Base-by-base conservation (phyloP, 352 stramenopile species). In the Pythium folliculosum region DNA sequence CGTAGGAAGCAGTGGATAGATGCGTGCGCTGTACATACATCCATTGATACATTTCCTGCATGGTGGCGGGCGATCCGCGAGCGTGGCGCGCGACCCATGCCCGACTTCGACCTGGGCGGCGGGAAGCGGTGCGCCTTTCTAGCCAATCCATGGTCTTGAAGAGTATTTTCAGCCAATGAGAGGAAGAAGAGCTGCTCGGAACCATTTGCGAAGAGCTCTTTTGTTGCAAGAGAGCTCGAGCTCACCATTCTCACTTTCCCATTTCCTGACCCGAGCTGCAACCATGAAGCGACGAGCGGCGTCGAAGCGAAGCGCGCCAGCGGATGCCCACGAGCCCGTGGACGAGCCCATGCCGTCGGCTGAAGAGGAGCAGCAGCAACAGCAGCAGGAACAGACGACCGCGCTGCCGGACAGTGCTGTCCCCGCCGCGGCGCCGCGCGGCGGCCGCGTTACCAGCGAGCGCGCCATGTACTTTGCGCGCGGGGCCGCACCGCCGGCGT, bases 381-480 rank as follows among this genome's bases (percentile, higher is more conserved):
- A 40, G 59, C 37, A 8, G 60, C 17, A 30, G 21, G 37, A n/a
- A 19, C 5, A 40, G 55, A 17, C 10, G 55, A 49, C 21, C 19
- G 13, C 17, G 44, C 5, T 21, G 32, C 30, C 14, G 21, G 38
- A 23, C 32, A 5, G 3, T 32, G 27, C 27, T 32, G 27, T 5
- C 27, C 27, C 27, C 27, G 27, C 45, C 21, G 59, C 53, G 25
- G 50, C 55, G 35, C 60, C 60, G 48, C 70, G 70, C 54, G 53
- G 71, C 25, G 71, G 71, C 2, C 62, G 58, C 49, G 71, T 77
- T 25, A 60, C 63, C 14, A 71, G 49, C 40, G 62, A 69, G 49
- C 71, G 71, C 0, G 71, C 71, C 47, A 69, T 61, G 56, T 77
- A 77, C 54, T 77, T 77, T 67, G 71, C 71, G 14, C 71, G 71